Base-by-base conservation (phyloP, 129 eudicot genomes). In the Pulicaria dysenterica region DNA sequence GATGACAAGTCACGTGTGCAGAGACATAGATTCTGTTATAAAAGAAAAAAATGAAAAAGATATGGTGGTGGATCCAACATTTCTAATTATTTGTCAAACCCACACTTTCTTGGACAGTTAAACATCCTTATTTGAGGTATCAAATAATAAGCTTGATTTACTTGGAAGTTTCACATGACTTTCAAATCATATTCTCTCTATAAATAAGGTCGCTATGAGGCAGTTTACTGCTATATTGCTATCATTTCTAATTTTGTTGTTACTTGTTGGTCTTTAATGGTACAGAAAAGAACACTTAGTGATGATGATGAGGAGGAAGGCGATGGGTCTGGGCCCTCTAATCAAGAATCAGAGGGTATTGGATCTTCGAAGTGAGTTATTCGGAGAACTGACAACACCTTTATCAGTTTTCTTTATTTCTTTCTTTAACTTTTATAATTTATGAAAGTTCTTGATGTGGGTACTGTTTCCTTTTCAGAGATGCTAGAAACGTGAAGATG, bases 311-410 rank as follows among this genome's bases (percentile, higher is more conserved):
- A 60, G 37, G 73, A 77, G 51, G 81, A 51, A 58, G 88, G 84
- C 61, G 85, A 72, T 44, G 77, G 56, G 13, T 79, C 88, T 24
- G 76, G 75, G 37, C 57, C 74, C 61, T 81, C 89, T 12, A 51
- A 6, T 43, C 83, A 48, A 47, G 85, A 78, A 69, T 45, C 69
- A 42, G 67, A 77, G 36, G 88, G 81, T 46, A 50, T 31, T 73
- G 67, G 58, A 6, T 41, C 74, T 79, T 65, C 86, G 13, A 69
- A n/a, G 98, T 87, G 78, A 65, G 89, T 72, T 46, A 41, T 67
- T 50, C 7, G 15, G 14, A 24, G 7, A 49, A 9, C 14, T 50
- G 6, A 8, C 16, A 5, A 49, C 42, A 14, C 19, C 24, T 51
- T 64, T 45, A 42, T 56, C 37, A 63, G 41, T 12, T 58, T 48